Evolutionary conservation across 352 stramenopile genomes (phyloP).

Genomic region (Synura sp.): DNA sequence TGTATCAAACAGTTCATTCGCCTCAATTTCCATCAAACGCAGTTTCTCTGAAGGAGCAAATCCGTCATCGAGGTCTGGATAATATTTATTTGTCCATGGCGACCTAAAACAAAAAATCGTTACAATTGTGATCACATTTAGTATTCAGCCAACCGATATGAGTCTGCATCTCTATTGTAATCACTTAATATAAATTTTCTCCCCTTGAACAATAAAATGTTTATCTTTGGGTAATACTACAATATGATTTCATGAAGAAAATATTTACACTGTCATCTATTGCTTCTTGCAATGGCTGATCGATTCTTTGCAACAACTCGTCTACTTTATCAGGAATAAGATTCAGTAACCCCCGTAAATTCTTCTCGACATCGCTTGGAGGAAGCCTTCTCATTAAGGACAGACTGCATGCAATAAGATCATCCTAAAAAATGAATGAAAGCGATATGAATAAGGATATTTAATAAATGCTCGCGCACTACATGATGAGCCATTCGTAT

Average conservation of each 20-base stretch:
- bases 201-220: background rate
- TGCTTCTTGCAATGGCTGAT: slow-evolving; percentile 78
- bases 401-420: slow-evolving; percentile 42
- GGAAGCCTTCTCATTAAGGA: slow-evolving; percentile 59
- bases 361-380: slow-evolving; percentile 66
- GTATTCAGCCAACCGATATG: slow-evolving; percentile 56
- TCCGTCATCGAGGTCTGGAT: slow-evolving; percentile 62
- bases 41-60: slow-evolving; percentile 79
- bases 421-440: too few species aligned
- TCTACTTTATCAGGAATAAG: slow-evolving; percentile 70
- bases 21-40: slow-evolving; percentile 77
- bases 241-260: background rate
- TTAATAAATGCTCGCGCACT: too few species aligned
- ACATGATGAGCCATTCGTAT: too few species aligned
- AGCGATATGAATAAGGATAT: too few species aligned
- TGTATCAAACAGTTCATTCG: slow-evolving; percentile 93
- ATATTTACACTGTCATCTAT: slow-evolving; percentile 60
- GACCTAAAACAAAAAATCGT: slow-evolving; percentile 51
- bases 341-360: slow-evolving; percentile 72
- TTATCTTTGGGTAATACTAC: too few species aligned
- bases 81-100: slow-evolving; percentile 88
- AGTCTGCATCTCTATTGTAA: slow-evolving; percentile 90
- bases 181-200: slow-evolving; percentile 63
- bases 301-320: slow-evolving; percentile 83
- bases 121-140: background rate